Evolutionary conservation across 2,329 filamentous ascomycete genomes (phyloP).

Genomic region (Claviceps sp.): DNA sequence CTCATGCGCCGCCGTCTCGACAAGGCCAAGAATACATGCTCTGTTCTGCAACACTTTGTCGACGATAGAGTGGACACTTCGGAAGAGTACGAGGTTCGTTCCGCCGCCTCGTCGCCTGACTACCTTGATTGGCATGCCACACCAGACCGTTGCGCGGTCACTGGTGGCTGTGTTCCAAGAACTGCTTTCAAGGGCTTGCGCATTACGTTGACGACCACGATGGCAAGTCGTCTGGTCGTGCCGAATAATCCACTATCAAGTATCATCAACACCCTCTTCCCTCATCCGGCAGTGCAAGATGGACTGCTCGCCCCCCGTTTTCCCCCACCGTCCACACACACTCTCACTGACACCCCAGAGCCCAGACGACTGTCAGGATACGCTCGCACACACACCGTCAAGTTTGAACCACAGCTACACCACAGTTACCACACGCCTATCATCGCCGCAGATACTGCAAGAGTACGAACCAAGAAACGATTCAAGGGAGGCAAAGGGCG

Average conservation of each 20-base stretch:
- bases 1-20: constrained; percentile 1
- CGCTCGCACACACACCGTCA: neutral
- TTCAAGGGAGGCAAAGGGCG: neutral
- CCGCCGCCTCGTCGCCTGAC: constrained; percentile 7
- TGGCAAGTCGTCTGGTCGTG: neutral
- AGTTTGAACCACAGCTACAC: neutral
- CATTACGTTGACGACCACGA: neutral
- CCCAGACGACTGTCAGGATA: neutral
- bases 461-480: neutral
- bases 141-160: neutral
- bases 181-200: neutral
- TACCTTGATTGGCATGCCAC: constrained; percentile 2
- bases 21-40: neutral
- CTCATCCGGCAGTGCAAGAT: neutral
- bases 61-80: constrained; percentile 1
- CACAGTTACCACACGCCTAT: neutral
- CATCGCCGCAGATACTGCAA: neutral
- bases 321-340: neutral
- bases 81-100: constrained; percentile 7
- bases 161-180: neutral
- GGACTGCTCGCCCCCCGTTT: neutral
- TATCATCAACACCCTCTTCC: neutral
- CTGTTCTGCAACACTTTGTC: neutral
- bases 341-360: neutral
- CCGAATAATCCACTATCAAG: neutral